Evolutionary conservation across 805 yeast species (phyloP).

Genomic region (Kazachstania viticola): DNA sequence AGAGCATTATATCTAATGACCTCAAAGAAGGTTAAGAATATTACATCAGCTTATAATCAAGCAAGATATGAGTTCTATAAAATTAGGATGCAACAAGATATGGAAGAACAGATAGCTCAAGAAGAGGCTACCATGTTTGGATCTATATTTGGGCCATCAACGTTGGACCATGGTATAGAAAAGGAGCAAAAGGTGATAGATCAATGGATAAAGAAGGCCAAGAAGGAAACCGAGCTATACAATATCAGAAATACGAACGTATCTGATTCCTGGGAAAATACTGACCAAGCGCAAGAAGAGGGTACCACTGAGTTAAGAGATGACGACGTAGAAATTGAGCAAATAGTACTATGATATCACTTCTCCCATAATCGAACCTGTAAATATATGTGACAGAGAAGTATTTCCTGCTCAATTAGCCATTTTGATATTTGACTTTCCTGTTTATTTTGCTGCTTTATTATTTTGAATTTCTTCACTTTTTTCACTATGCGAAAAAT

Average conservation of each 20-base stretch:
- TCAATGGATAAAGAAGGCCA: slow-evolving; percentile 64
- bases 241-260: slow-evolving; percentile 35
- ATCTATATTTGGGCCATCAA: slow-evolving; percentile 51
- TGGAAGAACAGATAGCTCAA: slow-evolving; percentile 53
- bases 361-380: too few relatives aligned
- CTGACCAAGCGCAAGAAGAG: slow-evolving; percentile 1
- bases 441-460: too few relatives aligned
- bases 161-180: slow-evolving; percentile 55
- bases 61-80: slow-evolving; percentile 84
- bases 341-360: too few relatives aligned
- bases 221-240: slow-evolving; percentile 45
- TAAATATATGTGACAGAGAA: too few relatives aligned
- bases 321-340: slow-evolving; percentile 2
- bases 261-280: slow-evolving; percentile 19
- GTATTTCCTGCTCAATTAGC: too few relatives aligned
- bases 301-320: neutral
- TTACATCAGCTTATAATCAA: slow-evolving; percentile 66
- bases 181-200: slow-evolving; percentile 62
- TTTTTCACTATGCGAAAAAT: too few relatives aligned
- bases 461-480: too few relatives aligned
- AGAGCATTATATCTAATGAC: slow-evolving; percentile 49
- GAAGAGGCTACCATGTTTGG: slow-evolving; percentile 88
- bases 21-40: slow-evolving; percentile 20
- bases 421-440: too few relatives aligned
- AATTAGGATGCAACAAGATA: slow-evolving; percentile 72